Conservation (phyloP, 306 rosid genomes). For the Vigna hirtella region DNA sequence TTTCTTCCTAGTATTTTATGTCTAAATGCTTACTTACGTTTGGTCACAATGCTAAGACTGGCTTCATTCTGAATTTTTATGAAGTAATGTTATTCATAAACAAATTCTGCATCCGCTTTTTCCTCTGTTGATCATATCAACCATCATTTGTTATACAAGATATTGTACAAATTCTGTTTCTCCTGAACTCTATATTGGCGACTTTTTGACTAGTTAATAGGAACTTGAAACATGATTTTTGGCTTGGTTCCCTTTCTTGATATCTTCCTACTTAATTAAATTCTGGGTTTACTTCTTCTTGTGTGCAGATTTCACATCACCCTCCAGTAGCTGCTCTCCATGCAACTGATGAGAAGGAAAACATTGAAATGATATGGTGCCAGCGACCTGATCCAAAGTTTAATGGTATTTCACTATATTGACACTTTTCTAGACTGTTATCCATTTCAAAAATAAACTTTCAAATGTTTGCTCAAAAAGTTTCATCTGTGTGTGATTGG, state of each 20-base stretch:
- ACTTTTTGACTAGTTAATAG: no score
- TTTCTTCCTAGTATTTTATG: neutral
- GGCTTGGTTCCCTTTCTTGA: neutral
- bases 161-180: neutral
- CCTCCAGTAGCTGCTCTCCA: constrained; percentile 92
- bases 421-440: neutral
- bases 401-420: constrained; percentile 57
- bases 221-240: neutral
- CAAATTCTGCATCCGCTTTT: neutral
- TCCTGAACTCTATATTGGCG: neutral
- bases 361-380: constrained; percentile 79
- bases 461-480: neutral
- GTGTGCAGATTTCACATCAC: constrained; percentile 81
- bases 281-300: neutral
- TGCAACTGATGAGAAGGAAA: constrained; percentile 81
- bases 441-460: neutral
- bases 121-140: neutral
- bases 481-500: neutral
- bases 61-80: no score
- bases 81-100: neutral
- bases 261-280: neutral
- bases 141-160: neutral
- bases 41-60: neutral
- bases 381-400: constrained; percentile 70
- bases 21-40: neutral